Evolutionary conservation across 345 rosid species (phyloP).

Genomic region (Laguncularia racemosa): DNA sequence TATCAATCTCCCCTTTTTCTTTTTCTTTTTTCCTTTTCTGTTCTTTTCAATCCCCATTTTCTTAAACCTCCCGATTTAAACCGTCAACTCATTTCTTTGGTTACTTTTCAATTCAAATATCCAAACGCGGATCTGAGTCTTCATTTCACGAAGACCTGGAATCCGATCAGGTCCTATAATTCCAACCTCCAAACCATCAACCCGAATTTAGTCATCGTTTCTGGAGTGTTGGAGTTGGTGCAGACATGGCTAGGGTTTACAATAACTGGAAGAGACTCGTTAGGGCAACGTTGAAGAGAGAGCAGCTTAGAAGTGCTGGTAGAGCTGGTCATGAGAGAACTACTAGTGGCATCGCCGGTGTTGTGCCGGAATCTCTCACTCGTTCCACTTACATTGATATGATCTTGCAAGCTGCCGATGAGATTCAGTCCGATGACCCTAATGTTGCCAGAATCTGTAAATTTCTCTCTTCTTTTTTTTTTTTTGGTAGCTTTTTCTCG

Average conservation of each 20-base stretch:
- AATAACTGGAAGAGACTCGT: constrained; percentile 83
- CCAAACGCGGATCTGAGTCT: too few species aligned
- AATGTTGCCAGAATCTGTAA: constrained; percentile 75
- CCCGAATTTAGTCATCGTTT: too few species aligned
- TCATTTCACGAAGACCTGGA: too few species aligned
- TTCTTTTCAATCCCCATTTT: too few species aligned
- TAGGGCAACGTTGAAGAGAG: constrained; percentile 77
- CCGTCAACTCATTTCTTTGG: too few species aligned
- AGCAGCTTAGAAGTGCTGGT: constrained; percentile 59
- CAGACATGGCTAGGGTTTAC: constrained; percentile 57
- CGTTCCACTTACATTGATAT: constrained; percentile 80
- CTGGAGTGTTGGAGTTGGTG: too few species aligned
- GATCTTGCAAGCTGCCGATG: constrained; percentile 91
- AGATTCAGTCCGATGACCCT: constrained; percentile 81
- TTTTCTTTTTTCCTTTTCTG: too few species aligned
- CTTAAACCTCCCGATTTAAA: too few species aligned
- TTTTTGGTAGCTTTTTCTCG: background rate
- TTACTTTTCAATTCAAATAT: too few species aligned
- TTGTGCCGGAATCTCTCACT: constrained; percentile 84
- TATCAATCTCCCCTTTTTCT: too few species aligned
- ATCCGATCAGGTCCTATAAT: too few species aligned
- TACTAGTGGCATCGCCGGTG: constrained; percentile 71
- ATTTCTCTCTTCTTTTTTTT: constrained; percentile 7
- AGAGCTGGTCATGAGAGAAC: constrained; percentile 43
- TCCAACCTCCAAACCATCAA: too few species aligned